These are phyloP conservation scores for Talaromyces sp. DNA, from an alignment of 2,329 filamentous ascomycete species.

Conservation along the genomic window DNA sequence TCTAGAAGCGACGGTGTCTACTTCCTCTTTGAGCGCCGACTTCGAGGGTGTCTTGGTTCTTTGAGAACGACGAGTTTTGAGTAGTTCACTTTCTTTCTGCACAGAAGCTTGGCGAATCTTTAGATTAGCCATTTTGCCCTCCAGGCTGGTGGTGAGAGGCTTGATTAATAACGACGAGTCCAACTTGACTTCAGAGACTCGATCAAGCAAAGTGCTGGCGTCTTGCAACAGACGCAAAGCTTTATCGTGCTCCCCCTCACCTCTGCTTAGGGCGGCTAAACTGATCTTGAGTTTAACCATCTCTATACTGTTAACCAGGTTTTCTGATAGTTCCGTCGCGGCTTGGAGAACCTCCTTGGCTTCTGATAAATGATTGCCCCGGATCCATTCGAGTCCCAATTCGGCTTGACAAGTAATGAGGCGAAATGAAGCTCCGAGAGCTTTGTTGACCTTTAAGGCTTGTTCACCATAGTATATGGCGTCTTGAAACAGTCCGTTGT, in stretches of 20 bases:
- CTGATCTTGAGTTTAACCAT: conserved; percentile 46
- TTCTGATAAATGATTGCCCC: conserved; percentile 47
- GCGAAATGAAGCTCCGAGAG: conserved; percentile 58
- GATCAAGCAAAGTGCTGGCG: conserved; percentile 42
- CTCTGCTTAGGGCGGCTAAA: conserved; percentile 43
- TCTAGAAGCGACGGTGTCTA: conserved; percentile 12
- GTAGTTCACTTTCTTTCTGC: conserved; percentile 5
- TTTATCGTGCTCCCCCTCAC: conserved; percentile 43
- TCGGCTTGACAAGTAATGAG: conserved; percentile 44
- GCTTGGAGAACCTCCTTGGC: conserved; percentile 55
- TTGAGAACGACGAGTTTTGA: conserved; percentile 26
- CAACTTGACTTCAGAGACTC: conserved; percentile 32
- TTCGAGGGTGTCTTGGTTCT: conserved; percentile 22
- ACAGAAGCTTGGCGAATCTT: conserved; percentile 23
- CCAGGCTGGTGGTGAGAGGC: conserved; percentile 30
- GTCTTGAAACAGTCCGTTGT: conserved; percentile 82
- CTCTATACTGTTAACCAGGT: conserved; percentile 47
- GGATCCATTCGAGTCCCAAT: conserved; percentile 45
- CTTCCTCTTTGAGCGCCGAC: conserved; percentile 15
- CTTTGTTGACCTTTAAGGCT: conserved; percentile 69
- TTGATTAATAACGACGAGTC: conserved; percentile 22
- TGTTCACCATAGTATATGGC: conserved; percentile 85
- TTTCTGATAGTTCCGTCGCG: conserved; percentile 52
- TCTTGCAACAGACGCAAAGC: conserved; percentile 48
- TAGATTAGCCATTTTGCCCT: conserved; percentile 40